phyloP scores from a whole-genome alignment of 2,329 filamentous ascomycete genomes.

The Didymosphaeria variabile region DNA sequence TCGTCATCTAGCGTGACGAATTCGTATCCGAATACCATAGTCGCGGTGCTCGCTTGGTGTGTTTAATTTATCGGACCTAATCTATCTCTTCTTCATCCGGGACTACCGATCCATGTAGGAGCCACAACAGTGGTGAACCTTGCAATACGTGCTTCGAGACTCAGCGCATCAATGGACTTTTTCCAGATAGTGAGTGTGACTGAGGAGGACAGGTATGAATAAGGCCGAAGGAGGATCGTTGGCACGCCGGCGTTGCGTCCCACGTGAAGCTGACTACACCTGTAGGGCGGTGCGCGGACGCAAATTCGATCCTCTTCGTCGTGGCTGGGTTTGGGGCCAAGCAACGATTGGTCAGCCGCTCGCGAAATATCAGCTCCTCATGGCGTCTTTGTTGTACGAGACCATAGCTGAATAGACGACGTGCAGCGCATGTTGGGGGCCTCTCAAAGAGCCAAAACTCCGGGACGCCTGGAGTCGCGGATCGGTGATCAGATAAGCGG shows the following conservation, averaged over 20 bases:
- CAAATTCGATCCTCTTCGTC: slow-evolving; percentile 1
- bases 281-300: neutral
- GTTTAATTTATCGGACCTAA: slow-evolving; percentile 2
- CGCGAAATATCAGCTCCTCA: neutral
- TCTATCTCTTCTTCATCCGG: slow-evolving; percentile 15
- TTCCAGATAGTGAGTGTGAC: neutral
- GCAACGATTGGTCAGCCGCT: neutral
- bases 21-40: slow-evolving; percentile 56
- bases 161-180: too few relatives aligned
- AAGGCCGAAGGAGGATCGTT: neutral
- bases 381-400: slow-evolving; percentile 9
- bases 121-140: neutral
- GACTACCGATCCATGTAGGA: neutral
- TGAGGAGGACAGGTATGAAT: neutral
- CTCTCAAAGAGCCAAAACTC: neutral
- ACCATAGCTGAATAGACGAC: neutral
- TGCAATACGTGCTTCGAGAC: neutral
- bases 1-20: slow-evolving; percentile 61
- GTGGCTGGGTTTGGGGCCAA: slow-evolving; percentile 8
- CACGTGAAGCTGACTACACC: slow-evolving; percentile 12
- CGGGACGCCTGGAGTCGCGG: neutral
- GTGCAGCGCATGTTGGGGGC: neutral
- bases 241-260: neutral
- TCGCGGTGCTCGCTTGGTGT: slow-evolving; percentile 7
- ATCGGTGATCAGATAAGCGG: neutral